Evolutionary conservation across 306 rosid species (phyloP).

Genomic region (Begonia fuchsioides): DNA sequence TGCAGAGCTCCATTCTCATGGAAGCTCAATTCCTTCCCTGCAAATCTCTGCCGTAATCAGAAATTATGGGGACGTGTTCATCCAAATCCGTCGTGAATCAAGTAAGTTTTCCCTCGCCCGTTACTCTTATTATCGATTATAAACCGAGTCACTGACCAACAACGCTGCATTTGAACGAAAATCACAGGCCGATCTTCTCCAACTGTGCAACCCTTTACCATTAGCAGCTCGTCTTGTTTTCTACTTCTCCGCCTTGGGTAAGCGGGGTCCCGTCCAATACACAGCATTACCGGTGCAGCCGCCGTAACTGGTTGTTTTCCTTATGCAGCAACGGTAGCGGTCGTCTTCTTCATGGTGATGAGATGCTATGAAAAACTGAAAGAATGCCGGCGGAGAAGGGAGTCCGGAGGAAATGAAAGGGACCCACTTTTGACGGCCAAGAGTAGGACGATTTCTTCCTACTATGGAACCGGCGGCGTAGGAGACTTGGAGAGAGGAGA

Average conservation of each 20-base stretch:
- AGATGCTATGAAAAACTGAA: constrained; percentile 6
- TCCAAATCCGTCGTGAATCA: no score
- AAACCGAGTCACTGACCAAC: no score
- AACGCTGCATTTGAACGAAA: neutral
- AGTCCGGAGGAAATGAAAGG: constrained; percentile 7
- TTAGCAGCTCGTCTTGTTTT: constrained; percentile 8
- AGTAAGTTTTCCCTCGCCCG: no score
- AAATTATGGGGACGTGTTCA: no score
- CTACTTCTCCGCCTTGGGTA: constrained; percentile 13
- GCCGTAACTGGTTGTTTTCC: neutral
- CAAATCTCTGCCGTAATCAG: no score
- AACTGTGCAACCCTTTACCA: constrained; percentile 8
- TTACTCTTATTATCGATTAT: no score
- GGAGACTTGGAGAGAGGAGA: constrained; percentile 12
- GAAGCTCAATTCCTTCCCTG: no score
- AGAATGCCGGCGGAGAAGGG: neutral
- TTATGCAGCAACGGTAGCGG: constrained; percentile 13
- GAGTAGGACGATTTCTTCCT: constrained; percentile 5
- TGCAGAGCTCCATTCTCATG: no score
- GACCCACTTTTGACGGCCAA: constrained; percentile 5
- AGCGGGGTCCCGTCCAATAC: neutral
- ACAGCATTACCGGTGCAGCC: neutral
- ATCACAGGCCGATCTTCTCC: constrained; percentile 9
- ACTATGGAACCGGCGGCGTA: constrained; percentile 16
- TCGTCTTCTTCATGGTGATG: constrained; percentile 6